A percentile compares a stretch with the other conserved stretches of the same genome.
These are phyloP conservation scores for Crithidia sp. DNA, from an alignment of 208 protist genomes.

Conservation along the genomic window DNA sequence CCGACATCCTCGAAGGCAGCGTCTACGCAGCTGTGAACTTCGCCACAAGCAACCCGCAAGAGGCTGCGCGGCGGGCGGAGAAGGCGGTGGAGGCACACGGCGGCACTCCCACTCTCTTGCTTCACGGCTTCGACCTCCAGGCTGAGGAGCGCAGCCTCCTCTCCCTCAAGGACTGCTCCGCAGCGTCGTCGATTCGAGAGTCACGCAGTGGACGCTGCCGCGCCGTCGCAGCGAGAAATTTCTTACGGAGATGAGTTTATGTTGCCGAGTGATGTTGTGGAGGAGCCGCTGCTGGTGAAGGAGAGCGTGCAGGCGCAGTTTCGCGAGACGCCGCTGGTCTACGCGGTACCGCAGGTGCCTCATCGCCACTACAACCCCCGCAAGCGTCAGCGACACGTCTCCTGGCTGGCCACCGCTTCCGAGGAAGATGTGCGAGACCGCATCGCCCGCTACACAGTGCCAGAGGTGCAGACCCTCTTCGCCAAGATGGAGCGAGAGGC, in stretches of 20 bases:
- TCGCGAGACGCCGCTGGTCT: slow-evolving; percentile 18
- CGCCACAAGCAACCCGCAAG: slow-evolving; percentile 38
- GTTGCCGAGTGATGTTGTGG: background rate
- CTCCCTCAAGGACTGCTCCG: slow-evolving; percentile 12
- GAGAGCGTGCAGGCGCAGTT: slow-evolving; percentile 45
- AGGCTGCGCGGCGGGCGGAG: slow-evolving; percentile 34
- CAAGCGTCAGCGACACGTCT: slow-evolving; percentile 45
- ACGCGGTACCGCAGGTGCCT: slow-evolving; percentile 59
- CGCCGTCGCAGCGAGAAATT: background rate
- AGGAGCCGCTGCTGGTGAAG: slow-evolving; percentile 17
- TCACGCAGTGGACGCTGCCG: background rate
- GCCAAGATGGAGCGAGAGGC: slow-evolving; percentile 58
- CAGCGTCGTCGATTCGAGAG: background rate
- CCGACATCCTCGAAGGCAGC: slow-evolving; percentile 45
- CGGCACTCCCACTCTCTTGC: slow-evolving; percentile 22
- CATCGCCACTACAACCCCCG: slow-evolving; percentile 65
- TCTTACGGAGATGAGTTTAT: slow-evolving; percentile 3
- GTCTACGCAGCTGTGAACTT: slow-evolving; percentile 40
- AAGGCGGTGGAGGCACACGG: slow-evolving; percentile 19
- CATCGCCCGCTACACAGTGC: slow-evolving; percentile 39
- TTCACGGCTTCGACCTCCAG: slow-evolving; percentile 50
- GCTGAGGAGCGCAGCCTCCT: slow-evolving; percentile 30
- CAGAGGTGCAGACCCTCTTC: slow-evolving; percentile 63
- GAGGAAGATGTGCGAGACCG: slow-evolving; percentile 42
- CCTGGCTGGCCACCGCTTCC: slow-evolving; percentile 35